These are phyloP conservation scores for Pugionium cornutum DNA, from an alignment of 345 rosid species.

Conservation along the genomic window DNA sequence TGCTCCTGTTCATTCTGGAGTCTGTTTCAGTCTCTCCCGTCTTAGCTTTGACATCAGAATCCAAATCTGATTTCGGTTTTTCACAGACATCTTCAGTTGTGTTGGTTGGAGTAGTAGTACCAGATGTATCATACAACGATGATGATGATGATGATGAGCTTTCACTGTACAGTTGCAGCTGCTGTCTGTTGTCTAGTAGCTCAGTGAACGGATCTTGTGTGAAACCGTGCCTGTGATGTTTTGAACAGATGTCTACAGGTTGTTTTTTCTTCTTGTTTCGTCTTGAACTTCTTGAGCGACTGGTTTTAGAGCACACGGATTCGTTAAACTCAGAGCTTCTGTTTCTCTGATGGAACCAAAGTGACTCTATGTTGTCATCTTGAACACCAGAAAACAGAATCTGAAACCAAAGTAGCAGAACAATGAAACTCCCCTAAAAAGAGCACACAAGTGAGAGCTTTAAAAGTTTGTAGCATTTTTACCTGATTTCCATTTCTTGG, in stretches of 20 bases:
- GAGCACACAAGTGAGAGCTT: conserved; percentile 3
- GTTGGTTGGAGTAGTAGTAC: conserved; percentile 40
- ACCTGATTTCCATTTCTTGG: conserved; percentile 66
- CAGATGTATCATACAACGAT: conserved; percentile 41
- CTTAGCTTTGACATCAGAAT: conserved; percentile 14
- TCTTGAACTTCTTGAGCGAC: conserved; percentile 45
- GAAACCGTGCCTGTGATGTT: conserved; percentile 52
- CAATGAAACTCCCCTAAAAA: conserved; percentile 1
- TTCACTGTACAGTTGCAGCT: conserved; percentile 19
- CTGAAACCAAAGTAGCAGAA: conserved; percentile 49
- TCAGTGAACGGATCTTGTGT: conserved; percentile 42
- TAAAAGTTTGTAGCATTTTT: conserved; percentile 9
- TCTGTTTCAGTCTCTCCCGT: conserved; percentile 22
- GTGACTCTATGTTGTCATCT: conserved; percentile 44
- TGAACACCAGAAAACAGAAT: conserved; percentile 52
- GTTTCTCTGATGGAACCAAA: conserved; percentile 75
- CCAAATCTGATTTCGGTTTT: conserved; percentile 22
- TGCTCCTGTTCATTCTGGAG: conserved; percentile 27
- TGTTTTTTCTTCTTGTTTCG: conserved; percentile 49
- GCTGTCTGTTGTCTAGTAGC: conserved; percentile 46
- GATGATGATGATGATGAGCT: conserved; percentile 41
- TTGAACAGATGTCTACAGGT: conserved; percentile 45
- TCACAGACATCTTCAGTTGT: conserved; percentile 28
- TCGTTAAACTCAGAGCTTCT: conserved; percentile 70
- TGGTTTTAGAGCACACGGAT: conserved; percentile 39